phyloP scores from a whole-genome alignment of 768 basidiomycete species.

The Lentinus brumalis region DNA sequence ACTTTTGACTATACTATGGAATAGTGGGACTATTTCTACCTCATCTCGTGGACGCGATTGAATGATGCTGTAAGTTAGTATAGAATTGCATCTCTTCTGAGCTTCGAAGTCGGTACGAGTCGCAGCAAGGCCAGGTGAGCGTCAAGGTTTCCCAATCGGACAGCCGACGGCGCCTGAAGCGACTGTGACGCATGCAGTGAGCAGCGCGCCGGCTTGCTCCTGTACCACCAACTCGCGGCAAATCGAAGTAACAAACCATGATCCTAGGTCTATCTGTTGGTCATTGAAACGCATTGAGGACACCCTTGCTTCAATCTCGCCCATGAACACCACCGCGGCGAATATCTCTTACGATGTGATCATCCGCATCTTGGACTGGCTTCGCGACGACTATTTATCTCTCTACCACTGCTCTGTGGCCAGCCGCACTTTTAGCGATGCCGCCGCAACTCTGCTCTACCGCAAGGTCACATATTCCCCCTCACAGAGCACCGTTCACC shows the following conservation, averaged over 20 bases:
- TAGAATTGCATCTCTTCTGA: too few species aligned
- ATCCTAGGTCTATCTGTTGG: too few species aligned
- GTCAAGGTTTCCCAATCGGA: too few species aligned
- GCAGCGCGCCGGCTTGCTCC: background rate
- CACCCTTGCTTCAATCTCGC: too few species aligned
- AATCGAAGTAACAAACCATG: background rate
- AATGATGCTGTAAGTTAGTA: too few species aligned
- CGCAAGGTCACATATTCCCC: constrained; percentile 45
- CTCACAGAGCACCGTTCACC: constrained; percentile 25
- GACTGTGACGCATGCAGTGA: background rate
- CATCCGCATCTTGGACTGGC: constrained; percentile 31
- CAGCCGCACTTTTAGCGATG: constrained; percentile 45
- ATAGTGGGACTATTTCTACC: too few species aligned
- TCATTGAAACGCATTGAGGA: too few species aligned
- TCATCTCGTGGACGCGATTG: too few species aligned
- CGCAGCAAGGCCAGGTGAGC: background rate
- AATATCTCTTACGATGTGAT: constrained; percentile 20
- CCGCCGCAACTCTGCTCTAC: constrained; percentile 50
- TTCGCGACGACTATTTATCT: constrained; percentile 36
- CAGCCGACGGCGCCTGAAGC: background rate
- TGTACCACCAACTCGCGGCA: background rate
- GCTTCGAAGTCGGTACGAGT: background rate
- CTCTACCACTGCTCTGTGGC: constrained; percentile 48
- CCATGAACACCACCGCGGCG: background rate
- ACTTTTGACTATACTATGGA: too few species aligned